phyloP scores from a whole-genome alignment of 495 filamentous ascomycete genomes.

The Lasiosphaeria hispida region DNA sequence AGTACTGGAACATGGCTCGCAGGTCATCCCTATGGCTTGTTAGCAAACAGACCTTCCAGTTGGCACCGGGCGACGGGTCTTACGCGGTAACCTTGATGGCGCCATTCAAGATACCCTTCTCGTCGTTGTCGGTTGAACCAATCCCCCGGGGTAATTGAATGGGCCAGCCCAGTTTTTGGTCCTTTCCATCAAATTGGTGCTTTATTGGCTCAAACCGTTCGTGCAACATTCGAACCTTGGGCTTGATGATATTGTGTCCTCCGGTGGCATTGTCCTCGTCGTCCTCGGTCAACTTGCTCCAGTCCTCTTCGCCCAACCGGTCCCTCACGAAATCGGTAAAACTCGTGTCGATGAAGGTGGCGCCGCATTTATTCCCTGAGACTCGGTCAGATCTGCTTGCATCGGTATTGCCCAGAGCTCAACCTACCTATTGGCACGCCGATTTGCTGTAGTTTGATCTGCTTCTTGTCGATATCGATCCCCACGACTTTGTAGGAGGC shows the following conservation, averaged over 20 bases:
- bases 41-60: background rate
- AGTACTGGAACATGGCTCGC: constrained; percentile 20
- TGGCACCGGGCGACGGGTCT: background rate
- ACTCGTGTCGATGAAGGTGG: constrained; percentile 28
- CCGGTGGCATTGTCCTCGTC: constrained; percentile 16
- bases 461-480: constrained; percentile 23
- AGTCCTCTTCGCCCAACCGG: constrained; percentile 19
- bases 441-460: constrained; percentile 23
- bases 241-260: constrained; percentile 26
- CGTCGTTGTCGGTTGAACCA: background rate
- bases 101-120: constrained; percentile 15
- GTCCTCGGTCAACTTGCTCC: constrained; percentile 18
- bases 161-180: background rate
- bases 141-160: constrained; percentile 3
- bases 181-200: constrained; percentile 15
- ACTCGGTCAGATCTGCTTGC: constrained; percentile 4
- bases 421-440: constrained; percentile 16
- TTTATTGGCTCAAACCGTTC: constrained; percentile 31
- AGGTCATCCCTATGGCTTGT: constrained; percentile 19
- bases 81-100: constrained; percentile 20
- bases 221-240: constrained; percentile 23
- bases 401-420: background rate
- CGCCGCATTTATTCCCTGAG: constrained; percentile 28
- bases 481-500: constrained; percentile 28
- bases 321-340: constrained; percentile 25